Percentiles rank a stretch among this genome's conserved stretches.
These are phyloP conservation scores for Microcera coccophila DNA, from an alignment of 2,329 filamentous ascomycete genomes.

Conservation along the genomic window DNA sequence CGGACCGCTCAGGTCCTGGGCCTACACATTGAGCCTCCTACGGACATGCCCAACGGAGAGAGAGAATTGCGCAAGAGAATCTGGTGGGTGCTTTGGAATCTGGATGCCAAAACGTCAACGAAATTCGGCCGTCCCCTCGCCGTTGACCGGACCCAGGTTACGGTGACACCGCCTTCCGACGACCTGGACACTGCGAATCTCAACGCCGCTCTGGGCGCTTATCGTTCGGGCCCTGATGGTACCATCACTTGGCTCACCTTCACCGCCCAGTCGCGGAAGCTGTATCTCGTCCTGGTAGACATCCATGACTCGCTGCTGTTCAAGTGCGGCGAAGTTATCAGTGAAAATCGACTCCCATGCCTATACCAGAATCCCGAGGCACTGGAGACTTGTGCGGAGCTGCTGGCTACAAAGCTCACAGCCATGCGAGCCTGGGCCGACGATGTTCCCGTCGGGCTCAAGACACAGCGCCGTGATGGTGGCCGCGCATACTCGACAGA, in stretches of 20 bases:
- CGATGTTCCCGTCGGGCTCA: slow-evolving; percentile 35
- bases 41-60: slow-evolving; percentile 28
- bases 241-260: slow-evolving; percentile 23
- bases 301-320: slow-evolving; percentile 30
- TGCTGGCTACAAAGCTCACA: slow-evolving; percentile 24
- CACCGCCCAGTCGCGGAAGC: slow-evolving; percentile 8
- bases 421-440: slow-evolving; percentile 27
- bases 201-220: not conserved
- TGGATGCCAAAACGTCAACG: slow-evolving; percentile 46
- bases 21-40: slow-evolving; percentile 44
- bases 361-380: not conserved
- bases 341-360: not conserved
- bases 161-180: not conserved
- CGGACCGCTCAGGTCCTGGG: slow-evolving; percentile 46
- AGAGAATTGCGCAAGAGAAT: slow-evolving; percentile 46
- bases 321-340: slow-evolving; percentile 5
- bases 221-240: slow-evolving; percentile 12
- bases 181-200: not conserved
- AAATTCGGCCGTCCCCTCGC: slow-evolving; percentile 39
- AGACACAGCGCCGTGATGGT: slow-evolving; percentile 29
- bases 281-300: slow-evolving; percentile 15
- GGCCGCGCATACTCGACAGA: slow-evolving; percentile 35
- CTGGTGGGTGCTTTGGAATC: slow-evolving; percentile 49
- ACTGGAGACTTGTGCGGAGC: slow-evolving; percentile 5
- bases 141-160: not conserved